phyloP scores from a whole-genome alignment of 345 rosid genomes.

The Noccaea caerulescens region DNA sequence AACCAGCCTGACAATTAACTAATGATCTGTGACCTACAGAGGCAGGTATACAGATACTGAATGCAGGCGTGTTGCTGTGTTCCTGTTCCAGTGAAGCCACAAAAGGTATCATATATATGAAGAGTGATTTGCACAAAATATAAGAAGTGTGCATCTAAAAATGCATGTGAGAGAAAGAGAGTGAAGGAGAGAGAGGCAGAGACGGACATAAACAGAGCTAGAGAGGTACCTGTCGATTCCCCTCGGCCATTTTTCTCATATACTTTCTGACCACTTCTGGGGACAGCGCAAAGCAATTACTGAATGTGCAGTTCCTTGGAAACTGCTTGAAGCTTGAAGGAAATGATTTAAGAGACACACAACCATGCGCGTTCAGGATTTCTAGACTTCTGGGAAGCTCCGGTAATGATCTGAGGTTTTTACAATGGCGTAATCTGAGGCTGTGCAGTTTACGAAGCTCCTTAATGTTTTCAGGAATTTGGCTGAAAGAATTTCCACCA shows the following conservation, averaged over 20 bases:
- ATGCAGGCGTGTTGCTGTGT: background rate
- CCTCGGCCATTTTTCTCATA: background rate
- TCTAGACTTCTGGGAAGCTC: constrained; percentile 34
- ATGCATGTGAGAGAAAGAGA: background rate
- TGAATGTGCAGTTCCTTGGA: constrained; percentile 26
- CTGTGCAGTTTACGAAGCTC: constrained; percentile 23
- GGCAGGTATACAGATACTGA: constrained; percentile 31
- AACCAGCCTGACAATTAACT: constrained; percentile 6
- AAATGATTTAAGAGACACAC: constrained; percentile 25
- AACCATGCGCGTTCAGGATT: constrained; percentile 24
- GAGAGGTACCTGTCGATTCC: background rate
- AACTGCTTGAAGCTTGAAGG: background rate
- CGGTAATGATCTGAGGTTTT: constrained; percentile 26
- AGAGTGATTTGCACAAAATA: too few species aligned
- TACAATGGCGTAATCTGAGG: constrained; percentile 33
- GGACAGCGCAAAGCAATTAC: constrained; percentile 36
- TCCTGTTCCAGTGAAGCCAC: background rate
- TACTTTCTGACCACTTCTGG: background rate
- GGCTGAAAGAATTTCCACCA: constrained; percentile 34
- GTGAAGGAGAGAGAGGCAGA: background rate
- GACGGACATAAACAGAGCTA: background rate
- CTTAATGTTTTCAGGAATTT: constrained; percentile 34
- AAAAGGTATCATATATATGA: background rate
- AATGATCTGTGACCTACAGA: constrained; percentile 11
- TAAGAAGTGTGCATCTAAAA: background rate